Conservation (phyloP, 202 grass and related monocot species). For the Schoenoplectus tabernaemontani region DNA sequence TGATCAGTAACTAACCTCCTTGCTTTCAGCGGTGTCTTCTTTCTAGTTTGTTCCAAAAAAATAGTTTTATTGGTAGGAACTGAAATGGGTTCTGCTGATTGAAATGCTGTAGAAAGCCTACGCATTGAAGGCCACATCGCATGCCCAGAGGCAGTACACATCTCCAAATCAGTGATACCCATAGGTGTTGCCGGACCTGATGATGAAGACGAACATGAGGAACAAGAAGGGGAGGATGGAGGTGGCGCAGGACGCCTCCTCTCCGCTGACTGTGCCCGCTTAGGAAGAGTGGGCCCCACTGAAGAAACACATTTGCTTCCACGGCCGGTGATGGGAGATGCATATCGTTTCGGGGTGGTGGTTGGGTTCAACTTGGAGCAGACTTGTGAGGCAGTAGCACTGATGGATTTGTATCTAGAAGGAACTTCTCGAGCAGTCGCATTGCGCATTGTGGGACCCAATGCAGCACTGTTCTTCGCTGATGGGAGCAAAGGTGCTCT, state of each 20-base stretch:
- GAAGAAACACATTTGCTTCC: background rate
- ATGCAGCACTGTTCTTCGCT: slow-evolving; percentile 62
- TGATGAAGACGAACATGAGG: slow-evolving; percentile 40
- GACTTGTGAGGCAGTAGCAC: background rate
- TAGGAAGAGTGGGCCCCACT: slow-evolving; percentile 27
- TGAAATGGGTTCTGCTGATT: slow-evolving; percentile 46
- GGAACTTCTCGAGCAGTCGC: slow-evolving; percentile 31
- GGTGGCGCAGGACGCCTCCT: slow-evolving; percentile 62
- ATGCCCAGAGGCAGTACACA: slow-evolving; percentile 35
- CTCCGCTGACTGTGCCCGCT: slow-evolving; percentile 66
- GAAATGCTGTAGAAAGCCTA: slow-evolving; percentile 70
- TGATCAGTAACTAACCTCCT: slow-evolving; percentile 46
- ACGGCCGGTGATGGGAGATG: slow-evolving; percentile 36
- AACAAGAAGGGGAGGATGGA: slow-evolving; percentile 45
- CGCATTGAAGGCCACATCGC: slow-evolving; percentile 87
- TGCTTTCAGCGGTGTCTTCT: slow-evolving; percentile 63
- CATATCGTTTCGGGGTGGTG: slow-evolving; percentile 38
- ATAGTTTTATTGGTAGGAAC: slow-evolving; percentile 34
- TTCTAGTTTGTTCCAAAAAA: slow-evolving; percentile 42
- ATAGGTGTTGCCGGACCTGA: slow-evolving; percentile 58
- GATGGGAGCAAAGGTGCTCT: slow-evolving; percentile 62
- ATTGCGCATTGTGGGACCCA: background rate
- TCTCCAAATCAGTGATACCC: slow-evolving; percentile 39
- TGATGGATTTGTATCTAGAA: slow-evolving; percentile 53
- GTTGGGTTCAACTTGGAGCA: slow-evolving; percentile 17